Evolutionary conservation across 345 rosid genomes (phyloP), one percentile per base, ranked within the genome.

Genomic region (Eucalyptus sp.): DNA sequence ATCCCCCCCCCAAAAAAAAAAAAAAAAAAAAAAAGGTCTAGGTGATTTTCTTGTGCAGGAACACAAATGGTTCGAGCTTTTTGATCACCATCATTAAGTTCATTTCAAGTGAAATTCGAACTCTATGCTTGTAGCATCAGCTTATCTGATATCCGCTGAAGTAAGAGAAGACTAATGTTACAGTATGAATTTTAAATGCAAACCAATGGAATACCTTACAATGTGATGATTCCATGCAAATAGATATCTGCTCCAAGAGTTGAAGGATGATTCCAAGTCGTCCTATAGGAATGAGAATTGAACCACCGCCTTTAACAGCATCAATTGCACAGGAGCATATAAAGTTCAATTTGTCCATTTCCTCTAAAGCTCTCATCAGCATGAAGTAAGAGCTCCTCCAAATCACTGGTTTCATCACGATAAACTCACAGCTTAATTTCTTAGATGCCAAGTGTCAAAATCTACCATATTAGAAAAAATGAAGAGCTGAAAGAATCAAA

Each of bases 231-330:
- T 95, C 96, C 86, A 96, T 85, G 87, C 88, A 91, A 87, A 88
- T 76, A 24, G 95, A 90, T 87, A 97, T 87, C 90, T 93, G 93
- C 66, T 97, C 98, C 89, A 97, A 89, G 66, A 96, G 94, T 94
- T 94, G 95, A 89, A 96, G 90, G 90, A 93, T n/a, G 86, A 91
- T 91, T 89, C 99, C 97, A 91, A 92, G 91, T 49, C 91, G 93
- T 88, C 89, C 93, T n/a, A 94, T 90, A 13, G 98, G 91, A 90
- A 97, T 88, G 88, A 97, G 92, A 68, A 94, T 96, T 60, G 99
- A 97, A 87, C 99, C 99, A 90, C 98, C 96, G 84, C 93, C 95
- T 91, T 90, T 93, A 87, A 96, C 93, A 89, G 97, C 92, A 86
- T 94, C 96, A 66, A 95, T 81, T 60, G 93, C 91, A 90, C 96